Percentiles rank a stretch among this genome's conserved stretches.
Evolutionary conservation across 441 rosid species (phyloP).

Genomic region (Euphorbia schlechtendalii): DNA sequence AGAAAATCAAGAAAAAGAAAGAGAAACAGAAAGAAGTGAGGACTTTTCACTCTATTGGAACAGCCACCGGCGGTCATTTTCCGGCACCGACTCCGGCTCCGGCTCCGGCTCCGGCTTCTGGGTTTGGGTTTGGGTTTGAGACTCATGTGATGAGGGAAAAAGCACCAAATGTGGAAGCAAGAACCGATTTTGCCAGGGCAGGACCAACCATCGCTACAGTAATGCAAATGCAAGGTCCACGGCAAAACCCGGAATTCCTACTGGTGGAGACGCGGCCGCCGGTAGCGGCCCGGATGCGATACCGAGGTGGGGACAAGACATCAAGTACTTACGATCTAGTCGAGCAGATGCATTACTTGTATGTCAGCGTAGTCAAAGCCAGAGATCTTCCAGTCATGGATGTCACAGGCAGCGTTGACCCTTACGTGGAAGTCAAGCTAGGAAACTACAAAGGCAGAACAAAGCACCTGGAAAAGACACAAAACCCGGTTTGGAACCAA

Average conservation of each 20-base stretch:
- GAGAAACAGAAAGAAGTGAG: conserved; percentile 46
- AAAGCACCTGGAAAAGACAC: conserved; percentile 31
- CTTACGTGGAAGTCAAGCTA: conserved; percentile 38
- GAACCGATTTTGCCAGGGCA: conserved; percentile 63
- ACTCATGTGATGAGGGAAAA: conserved; percentile 25
- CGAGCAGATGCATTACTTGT: conserved; percentile 50
- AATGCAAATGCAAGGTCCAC: conserved; percentile 64
- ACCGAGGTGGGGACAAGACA: conserved; percentile 62
- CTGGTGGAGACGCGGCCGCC: conserved; percentile 81
- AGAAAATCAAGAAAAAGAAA: conserved; percentile 8
- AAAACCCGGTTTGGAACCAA: conserved; percentile 41
- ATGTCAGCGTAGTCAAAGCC: conserved; percentile 41
- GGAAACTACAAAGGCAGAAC: conserved; percentile 37
- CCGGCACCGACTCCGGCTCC: conserved; percentile 27
- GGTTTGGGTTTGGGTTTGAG: conserved; percentile 11
- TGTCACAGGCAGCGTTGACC: conserved; percentile 28
- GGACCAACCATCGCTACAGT: conserved; percentile 24
- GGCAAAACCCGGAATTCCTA: conserved; percentile 58
- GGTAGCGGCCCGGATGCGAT: conserved; percentile 60
- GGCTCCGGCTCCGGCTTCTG: conserved; percentile 19
- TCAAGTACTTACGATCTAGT: conserved; percentile 46
- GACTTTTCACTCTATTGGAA: conserved; percentile 65
- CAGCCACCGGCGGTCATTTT: conserved; percentile 23
- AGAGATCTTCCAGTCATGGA: conserved; percentile 40
- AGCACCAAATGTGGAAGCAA: conserved; percentile 40